Evolutionary conservation across 371 early-diverging fungal genomes (phyloP).

Genomic region (Mortierella sp.): DNA sequence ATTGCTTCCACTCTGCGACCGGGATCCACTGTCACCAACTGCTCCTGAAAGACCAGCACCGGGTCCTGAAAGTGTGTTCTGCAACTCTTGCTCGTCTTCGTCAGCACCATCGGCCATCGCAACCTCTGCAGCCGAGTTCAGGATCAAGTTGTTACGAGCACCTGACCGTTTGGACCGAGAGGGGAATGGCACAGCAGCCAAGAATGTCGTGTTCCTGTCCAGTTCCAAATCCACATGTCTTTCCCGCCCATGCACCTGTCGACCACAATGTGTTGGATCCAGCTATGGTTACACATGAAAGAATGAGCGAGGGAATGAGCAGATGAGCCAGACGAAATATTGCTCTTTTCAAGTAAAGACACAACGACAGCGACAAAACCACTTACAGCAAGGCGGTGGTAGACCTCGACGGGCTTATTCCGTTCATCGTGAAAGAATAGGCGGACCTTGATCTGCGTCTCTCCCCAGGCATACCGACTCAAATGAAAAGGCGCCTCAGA

Average conservation of each 20-base stretch:
- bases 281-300: conserved; percentile 59
- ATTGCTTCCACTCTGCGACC: background rate
- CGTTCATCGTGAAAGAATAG: conserved; percentile 79
- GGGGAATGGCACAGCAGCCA: conserved; percentile 34
- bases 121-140: conserved; percentile 39
- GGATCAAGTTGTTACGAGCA: conserved; percentile 25
- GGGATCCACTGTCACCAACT: background rate
- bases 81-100: conserved; percentile 52
- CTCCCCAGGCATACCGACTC: conserved; percentile 94
- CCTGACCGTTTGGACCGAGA: conserved; percentile 25
- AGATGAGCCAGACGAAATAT: background rate
- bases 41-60: background rate
- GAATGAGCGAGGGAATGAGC: conserved; percentile 8
- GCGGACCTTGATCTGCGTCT: conserved; percentile 90
- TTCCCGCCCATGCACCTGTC: conserved; percentile 81
- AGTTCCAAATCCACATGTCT: conserved; percentile 84
- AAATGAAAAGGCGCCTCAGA: conserved; percentile 84
- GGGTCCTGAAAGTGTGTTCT: conserved; percentile 41
- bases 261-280: conserved; percentile 79
- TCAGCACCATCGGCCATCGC: conserved; percentile 49
- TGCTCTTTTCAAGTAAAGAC: background rate
- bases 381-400: conserved; percentile 83
- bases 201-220: conserved; percentile 84
- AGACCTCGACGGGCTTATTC: conserved; percentile 89
- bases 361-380: background rate